Conservation (phyloP, 2,329 filamentous ascomycete genomes). For the Aureobasidium sp. region DNA sequence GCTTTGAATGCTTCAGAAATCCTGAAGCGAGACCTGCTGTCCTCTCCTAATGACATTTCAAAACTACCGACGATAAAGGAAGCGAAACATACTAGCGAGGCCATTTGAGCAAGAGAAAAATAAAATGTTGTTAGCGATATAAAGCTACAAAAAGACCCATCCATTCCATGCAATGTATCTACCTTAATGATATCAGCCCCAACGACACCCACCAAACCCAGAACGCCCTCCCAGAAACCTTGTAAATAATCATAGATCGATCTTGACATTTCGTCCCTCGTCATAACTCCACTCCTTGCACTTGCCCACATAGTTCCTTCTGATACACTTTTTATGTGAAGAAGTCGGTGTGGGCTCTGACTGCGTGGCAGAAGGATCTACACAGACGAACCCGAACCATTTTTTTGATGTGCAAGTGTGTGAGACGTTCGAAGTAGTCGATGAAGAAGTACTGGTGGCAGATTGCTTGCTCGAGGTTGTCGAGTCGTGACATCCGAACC, state of each 20-base stretch:
- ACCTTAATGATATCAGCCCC: too few relatives aligned
- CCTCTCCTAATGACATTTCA: too few relatives aligned
- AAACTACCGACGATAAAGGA: too few relatives aligned
- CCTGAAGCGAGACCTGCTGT: too few relatives aligned
- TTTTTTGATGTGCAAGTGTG: conserved; percentile 23
- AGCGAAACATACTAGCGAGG: too few relatives aligned
- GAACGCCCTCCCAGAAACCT: not conserved
- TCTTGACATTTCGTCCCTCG: not conserved
- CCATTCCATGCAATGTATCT: too few relatives aligned
- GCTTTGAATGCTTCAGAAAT: too few relatives aligned
- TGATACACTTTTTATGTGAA: not conserved
- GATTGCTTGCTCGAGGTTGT: conserved; percentile 32
- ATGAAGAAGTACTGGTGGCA: conserved; percentile 14
- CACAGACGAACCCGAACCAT: conserved; percentile 28
- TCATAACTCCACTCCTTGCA: conserved; percentile 2
- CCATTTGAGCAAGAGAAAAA: too few relatives aligned
- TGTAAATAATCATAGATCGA: conserved; percentile 4
- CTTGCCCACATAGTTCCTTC: not conserved
- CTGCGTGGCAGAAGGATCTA: conserved; percentile 23
- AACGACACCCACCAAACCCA: not conserved
- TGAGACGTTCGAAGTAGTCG: conserved; percentile 20
- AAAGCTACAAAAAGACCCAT: too few relatives aligned
- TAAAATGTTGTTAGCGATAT: too few relatives aligned
- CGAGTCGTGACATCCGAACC: conserved; percentile 59
- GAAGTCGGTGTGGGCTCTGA: not conserved